A percentile compares a stretch with the other conserved stretches of the same genome.
These are phyloP conservation scores for Neoarthrinium moseri DNA, from an alignment of 2,329 filamentous ascomycete species.

Conservation along the genomic window DNA sequence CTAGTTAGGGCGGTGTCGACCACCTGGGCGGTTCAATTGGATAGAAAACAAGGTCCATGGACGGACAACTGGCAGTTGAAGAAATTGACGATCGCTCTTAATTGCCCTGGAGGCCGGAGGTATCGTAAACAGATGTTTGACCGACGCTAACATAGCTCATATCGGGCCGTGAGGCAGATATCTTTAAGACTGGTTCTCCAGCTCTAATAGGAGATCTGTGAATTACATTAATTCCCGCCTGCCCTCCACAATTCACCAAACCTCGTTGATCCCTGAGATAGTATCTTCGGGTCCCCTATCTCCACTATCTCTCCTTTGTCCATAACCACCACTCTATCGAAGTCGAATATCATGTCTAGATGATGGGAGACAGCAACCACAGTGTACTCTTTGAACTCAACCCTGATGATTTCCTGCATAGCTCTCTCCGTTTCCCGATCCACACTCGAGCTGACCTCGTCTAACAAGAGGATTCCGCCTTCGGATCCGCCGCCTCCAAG, in stretches of 20 bases:
- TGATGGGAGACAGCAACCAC: conserved; percentile 45
- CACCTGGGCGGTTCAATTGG: too few relatives aligned
- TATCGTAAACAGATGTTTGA: too few relatives aligned
- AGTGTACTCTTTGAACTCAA: conserved; percentile 43
- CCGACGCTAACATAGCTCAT: too few relatives aligned
- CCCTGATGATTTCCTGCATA: conserved; percentile 29
- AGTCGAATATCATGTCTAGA: conserved; percentile 45
- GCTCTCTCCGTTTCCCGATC: conserved; percentile 26
- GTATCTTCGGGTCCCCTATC: conserved; percentile 11
- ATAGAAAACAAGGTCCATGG: too few relatives aligned
- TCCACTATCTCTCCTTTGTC: conserved; percentile 43
- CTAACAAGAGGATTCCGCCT: conserved; percentile 26
- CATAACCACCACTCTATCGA: conserved; percentile 46
- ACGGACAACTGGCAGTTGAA: too few relatives aligned
- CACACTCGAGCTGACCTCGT: conserved; percentile 31
- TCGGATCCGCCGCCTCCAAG: conserved; percentile 18
- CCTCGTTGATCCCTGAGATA: background rate
- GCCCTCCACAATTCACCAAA: conserved; percentile 10
- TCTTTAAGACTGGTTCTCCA: too few relatives aligned
- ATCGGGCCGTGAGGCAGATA: too few relatives aligned
- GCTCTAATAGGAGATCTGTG: too few relatives aligned
- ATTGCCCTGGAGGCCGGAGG: too few relatives aligned
- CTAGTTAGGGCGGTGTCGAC: too few relatives aligned
- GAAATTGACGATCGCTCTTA: too few relatives aligned
- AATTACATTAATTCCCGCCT: background rate